Percentiles rank a stretch among this genome's conserved stretches.
These are phyloP conservation scores for Rubus idaeus DNA, from an alignment of 306 rosid genomes.

Conservation along the genomic window DNA sequence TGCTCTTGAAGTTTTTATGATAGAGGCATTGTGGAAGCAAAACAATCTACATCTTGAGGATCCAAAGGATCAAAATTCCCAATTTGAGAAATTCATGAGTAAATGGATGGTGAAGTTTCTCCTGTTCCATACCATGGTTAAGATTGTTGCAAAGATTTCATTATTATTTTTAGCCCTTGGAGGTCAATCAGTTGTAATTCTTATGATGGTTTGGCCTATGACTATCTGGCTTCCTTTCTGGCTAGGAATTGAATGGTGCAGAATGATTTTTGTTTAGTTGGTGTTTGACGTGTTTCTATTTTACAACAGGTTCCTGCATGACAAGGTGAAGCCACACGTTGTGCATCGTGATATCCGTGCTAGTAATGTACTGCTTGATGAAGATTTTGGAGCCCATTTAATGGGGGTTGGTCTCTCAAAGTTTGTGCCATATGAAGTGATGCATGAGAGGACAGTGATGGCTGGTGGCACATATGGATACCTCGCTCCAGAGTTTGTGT, in stretches of 20 bases:
- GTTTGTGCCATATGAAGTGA: conserved; percentile 87
- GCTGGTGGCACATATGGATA: conserved; percentile 97
- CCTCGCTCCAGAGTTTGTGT: conserved; percentile 95
- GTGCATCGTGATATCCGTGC: conserved; percentile 97
- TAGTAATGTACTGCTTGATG: conserved; percentile 90
- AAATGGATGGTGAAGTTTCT: not conserved
- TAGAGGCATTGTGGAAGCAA: not conserved
- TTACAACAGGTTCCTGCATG: conserved; percentile 77
- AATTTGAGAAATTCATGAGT: not conserved
- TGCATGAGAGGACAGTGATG: conserved; percentile 95
- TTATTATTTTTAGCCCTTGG: not conserved
- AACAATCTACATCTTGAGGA: not conserved
- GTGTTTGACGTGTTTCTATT: not conserved
- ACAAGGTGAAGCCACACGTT: conserved; percentile 96
- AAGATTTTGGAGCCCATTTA: conserved; percentile 92
- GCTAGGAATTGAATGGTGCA: not conserved
- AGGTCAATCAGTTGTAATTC: not conserved
- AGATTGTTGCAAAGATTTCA: not conserved
- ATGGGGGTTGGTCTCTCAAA: conserved; percentile 97
- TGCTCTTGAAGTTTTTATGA: not conserved
- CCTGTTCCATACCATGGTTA: not conserved
- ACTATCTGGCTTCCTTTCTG: not conserved
- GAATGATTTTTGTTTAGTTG: not conserved
- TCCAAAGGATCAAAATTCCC: not conserved
- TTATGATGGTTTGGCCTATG: not conserved